These are phyloP conservation scores for Saksenaea oblongispora DNA, from an alignment of 371 early-diverging fungal genomes.

Conservation along the genomic window DNA sequence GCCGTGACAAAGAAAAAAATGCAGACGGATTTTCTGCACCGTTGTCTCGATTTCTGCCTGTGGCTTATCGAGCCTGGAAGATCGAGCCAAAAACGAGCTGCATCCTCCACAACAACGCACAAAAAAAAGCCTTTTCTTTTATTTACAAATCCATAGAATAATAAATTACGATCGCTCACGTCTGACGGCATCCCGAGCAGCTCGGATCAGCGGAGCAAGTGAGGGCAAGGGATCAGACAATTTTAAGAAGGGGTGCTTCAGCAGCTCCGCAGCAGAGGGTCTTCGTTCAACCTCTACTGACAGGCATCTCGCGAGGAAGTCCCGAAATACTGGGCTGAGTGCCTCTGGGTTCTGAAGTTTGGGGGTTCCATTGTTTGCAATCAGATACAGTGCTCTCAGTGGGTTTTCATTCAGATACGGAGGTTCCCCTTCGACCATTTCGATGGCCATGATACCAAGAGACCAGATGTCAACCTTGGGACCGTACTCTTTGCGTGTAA, in stretches of 20 bases:
- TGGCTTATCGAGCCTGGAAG: too few species aligned
- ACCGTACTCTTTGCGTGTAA: constrained; percentile 91
- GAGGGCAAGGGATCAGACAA: constrained; percentile 85
- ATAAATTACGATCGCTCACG: constrained; percentile 2
- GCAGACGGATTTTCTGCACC: too few species aligned
- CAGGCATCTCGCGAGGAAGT: constrained; percentile 83
- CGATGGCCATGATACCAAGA: constrained; percentile 94
- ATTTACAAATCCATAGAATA: constrained; percentile 1
- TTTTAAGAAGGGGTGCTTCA: constrained; percentile 88
- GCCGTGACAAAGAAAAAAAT: too few species aligned
- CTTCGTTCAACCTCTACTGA: constrained; percentile 87
- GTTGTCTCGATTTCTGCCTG: too few species aligned
- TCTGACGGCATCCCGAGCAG: constrained; percentile 19
- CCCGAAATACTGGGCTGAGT: constrained; percentile 75
- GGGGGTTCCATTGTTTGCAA: constrained; percentile 97
- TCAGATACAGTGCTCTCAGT: constrained; percentile 88
- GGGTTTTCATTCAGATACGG: constrained; percentile 96
- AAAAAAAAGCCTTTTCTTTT: neutral
- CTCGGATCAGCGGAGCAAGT: constrained; percentile 84
- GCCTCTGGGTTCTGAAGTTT: constrained; percentile 87
- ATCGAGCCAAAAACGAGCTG: too few species aligned
- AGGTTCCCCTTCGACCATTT: constrained; percentile 92
- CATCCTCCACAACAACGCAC: too few species aligned
- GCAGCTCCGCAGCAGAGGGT: constrained; percentile 79
- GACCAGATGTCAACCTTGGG: constrained; percentile 98